A percentile compares a stretch with the other conserved stretches of the same genome.
Evolutionary conservation across 1,139 yeast species (phyloP).

Genomic region (Taiozyma onychis): DNA sequence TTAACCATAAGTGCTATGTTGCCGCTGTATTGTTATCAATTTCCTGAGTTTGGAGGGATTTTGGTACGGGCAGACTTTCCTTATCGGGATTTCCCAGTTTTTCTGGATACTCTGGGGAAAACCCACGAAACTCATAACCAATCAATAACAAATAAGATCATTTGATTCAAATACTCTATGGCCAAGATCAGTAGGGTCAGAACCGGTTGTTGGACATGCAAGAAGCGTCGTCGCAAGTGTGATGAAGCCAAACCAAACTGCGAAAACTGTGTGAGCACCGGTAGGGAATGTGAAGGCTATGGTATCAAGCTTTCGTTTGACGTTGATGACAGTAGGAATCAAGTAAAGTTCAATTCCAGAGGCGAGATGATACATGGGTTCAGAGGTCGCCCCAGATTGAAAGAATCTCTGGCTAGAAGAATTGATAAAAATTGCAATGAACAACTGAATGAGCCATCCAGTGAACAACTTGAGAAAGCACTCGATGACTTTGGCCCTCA

Average conservation of each 20-base stretch:
- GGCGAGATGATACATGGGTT: conserved; percentile 31
- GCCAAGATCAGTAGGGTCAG: conserved; percentile 41
- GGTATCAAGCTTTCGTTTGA: conserved; percentile 41
- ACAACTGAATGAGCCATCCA: neutral
- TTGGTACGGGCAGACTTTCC: neutral
- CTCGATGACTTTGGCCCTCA: neutral
- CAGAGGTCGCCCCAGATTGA: conserved; percentile 30
- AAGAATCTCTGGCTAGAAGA: conserved; percentile 23
- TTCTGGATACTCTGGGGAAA: neutral
- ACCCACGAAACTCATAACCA: neutral
- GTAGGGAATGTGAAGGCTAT: conserved; percentile 44
- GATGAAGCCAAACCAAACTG: conserved; percentile 46
- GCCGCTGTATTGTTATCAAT: too few relatives aligned
- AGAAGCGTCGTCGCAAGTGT: conserved; percentile 37
- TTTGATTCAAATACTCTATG: neutral
- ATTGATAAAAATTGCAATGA: conserved; percentile 1
- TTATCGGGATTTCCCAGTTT: neutral
- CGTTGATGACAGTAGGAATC: conserved; percentile 36
- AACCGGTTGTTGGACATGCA: conserved; percentile 38
- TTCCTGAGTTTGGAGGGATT: neutral
- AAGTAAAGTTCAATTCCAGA: conserved; percentile 18
- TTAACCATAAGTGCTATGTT: too few relatives aligned
- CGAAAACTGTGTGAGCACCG: conserved; percentile 37
- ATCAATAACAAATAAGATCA: too few relatives aligned
- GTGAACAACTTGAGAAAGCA: neutral